A percentile compares a stretch with the other conserved stretches of the same genome.
These are phyloP conservation scores for Candida namnaoensis DNA, from an alignment of 805 yeast genomes.

Conservation along the genomic window DNA sequence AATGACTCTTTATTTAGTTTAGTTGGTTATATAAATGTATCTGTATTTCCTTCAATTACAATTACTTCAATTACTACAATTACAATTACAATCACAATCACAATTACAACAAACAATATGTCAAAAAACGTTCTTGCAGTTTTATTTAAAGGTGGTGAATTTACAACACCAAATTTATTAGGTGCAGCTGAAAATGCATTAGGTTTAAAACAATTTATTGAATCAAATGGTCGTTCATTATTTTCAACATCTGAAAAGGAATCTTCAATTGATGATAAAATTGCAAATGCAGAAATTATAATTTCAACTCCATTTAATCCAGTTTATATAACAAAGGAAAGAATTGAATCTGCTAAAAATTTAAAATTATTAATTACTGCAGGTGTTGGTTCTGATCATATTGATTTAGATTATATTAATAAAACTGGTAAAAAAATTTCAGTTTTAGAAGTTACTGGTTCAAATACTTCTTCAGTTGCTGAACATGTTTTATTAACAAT, in stretches of 20 bases:
- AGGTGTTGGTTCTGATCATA: slow-evolving; percentile 81
- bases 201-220: slow-evolving; percentile 59
- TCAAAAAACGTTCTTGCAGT: slow-evolving; percentile 16
- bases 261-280: slow-evolving; percentile 52
- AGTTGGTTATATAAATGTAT: too few species aligned
- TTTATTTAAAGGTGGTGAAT: slow-evolving; percentile 21
- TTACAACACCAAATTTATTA: slow-evolving; percentile 35
- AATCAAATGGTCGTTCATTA: slow-evolving; percentile 56
- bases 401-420: slow-evolving; percentile 54
- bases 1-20: too few species aligned
- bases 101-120: neutral
- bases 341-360: slow-evolving; percentile 62
- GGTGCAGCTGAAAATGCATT: slow-evolving; percentile 73
- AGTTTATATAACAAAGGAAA: slow-evolving; percentile 59
- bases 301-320: slow-evolving; percentile 84
- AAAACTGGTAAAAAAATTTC: slow-evolving; percentile 55
- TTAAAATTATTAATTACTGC: slow-evolving; percentile 69
- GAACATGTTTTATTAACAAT: slow-evolving; percentile 76
- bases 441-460: slow-evolving; percentile 77
- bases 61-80: too few species aligned
- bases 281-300: slow-evolving; percentile 66
- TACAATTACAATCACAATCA: too few species aligned
- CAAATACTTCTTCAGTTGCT: slow-evolving; percentile 73
- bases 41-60: too few species aligned
- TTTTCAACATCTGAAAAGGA: slow-evolving; percentile 65